Evolutionary conservation across 2,329 filamentous ascomycete species (phyloP), one percentile per base, ranked within the genome.

Genomic region (Hymenoscyphus albidus): DNA sequence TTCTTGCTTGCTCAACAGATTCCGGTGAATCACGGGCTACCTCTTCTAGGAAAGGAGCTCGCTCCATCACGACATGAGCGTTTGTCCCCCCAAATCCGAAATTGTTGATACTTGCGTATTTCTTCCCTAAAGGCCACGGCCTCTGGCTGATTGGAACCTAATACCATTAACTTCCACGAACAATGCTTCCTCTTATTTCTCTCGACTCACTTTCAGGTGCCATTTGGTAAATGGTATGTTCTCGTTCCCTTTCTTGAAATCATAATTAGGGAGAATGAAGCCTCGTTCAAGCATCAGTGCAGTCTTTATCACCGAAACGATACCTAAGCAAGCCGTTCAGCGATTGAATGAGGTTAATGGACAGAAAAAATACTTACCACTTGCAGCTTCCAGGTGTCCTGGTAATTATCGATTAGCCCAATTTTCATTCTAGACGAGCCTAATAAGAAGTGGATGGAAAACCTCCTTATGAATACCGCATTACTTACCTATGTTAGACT

Each of bases 41-140:
- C 68, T 74, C 73, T 35, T 63, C 63, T 27, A 71, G 39, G 40
- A 71, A 71, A 1, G 71, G 71, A 27, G 71, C 70, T 27, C 66
- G 63, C 35, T 77, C 75, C 62, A 74, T 70, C 3, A 82, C 76
- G 1, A 76, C 75, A 69, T 80, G 78, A 1, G 75, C 75, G 67
- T 75, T 75, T 7, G 72, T 74, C 1, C 74, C 74, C 32, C 74
- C 74, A 54, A 72, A 74, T 7, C 81, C 81, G 59, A 83, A 74
- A 31, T 68, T 70, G 58, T 74, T 75, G 10, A 75, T 63, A 66
- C 81, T 83, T 65, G 83, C 78, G 69, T 79, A 82, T 61, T 79
- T 79, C 75, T 83, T 83, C 54, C 38, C 59, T 58, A 65, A 62
- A 35, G 71, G 70, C 70, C 70, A 73, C 16, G 70, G 72, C 6